Evolutionary conservation across 129 eudicot genomes (phyloP), one percentile per base, ranked within the genome.

Genomic region (Centrapalus pauciflorus): DNA sequence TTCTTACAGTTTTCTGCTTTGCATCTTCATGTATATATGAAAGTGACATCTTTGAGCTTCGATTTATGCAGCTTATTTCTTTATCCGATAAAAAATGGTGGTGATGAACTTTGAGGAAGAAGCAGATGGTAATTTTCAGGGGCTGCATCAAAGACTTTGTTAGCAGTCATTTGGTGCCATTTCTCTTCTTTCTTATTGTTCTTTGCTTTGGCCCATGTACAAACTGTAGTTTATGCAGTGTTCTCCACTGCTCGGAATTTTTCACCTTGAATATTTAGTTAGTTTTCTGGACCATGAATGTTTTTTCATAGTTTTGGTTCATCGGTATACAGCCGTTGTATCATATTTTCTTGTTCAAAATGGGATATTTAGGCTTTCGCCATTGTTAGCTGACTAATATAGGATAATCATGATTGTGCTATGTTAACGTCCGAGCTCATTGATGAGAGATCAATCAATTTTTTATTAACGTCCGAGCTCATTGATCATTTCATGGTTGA

Each of bases 31-130:
- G 54, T 37, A 33, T 33, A 29, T 43, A 7, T 32, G 3, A 38
- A 14, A 23, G 16, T 75, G 60, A 73, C 71, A 20, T 27, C 0
- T 48, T 49, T 21, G 40, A 58, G 37, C 46, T 54, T 60, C 9
- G 12, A 12, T 67, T 69, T 66, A 17, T 70, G 80, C 87, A 87
- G 95, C 83, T 86, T 56, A 40, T 81, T 50, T 82, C 85, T 74
- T 26, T 82, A 51, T 77, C 85, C 1, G 84, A 80, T 68, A 76
- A 78, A 40, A 81, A 78, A 35, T 80, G 83, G 83, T 49, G 77
- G 71, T 70, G 69, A 55, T 74, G 69, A 61, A 41, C n/a, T 38
- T 9, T 8, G 3, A 64, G 75, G 77, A 55, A 79, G 67, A 50
- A 70, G 29, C 63, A 70, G 49, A 50, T 25, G 54, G 43, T 75